Base-by-base conservation (phyloP, 768 basidiomycete genomes). In the Xerocomellus intermedius region DNA sequence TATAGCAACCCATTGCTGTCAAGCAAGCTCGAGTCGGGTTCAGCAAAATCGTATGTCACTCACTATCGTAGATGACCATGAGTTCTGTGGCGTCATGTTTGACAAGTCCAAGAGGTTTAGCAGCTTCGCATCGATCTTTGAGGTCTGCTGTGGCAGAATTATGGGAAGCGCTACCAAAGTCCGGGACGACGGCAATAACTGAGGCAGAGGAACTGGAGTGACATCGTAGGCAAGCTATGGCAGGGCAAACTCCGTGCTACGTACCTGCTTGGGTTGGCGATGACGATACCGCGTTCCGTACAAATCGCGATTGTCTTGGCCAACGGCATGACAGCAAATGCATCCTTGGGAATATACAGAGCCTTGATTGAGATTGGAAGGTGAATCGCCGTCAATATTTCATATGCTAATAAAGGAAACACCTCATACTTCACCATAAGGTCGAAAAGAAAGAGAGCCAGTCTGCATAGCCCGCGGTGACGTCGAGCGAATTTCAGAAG, bases 61-160 rank as follows among this genome's bases (percentile, higher is more conserved):
- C 52, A 88, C 91, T 79, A 58, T 94, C 87, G 59, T 86, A 94
- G 36, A 94, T 67, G 13, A 92, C 79, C 57, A 94, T 70, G 21
- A 89, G 71, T 64, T 91, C 88, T 22, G 71, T 69, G 5, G 72
- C 64, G 45, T 77, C 76, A 8, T 77, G 76, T 43, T 82, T 79
- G 7, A 90, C 73, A 33, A 92, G 70, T 7, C 91, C 91, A 4
- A 94, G 75, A 2, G 87, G 81, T 62, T 79, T 87, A 24, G 81
- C 74, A 17, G 66, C 67, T 33, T 85, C 82, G 48, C 86, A 77
- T 17, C 79, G 81, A 14, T 68, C 62, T 71, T 88, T 91, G 48
- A 94, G 79, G 21, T 69, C 67, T 30, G 74, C 68, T 69, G 81
- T 73, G 3, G 78, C 68, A 16, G 73, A 53, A 61, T 76, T 76